Evolutionary conservation across 192 early-diverging fungal species (phyloP).

Genomic region (Gryganskiella cystojenkinii): DNA sequence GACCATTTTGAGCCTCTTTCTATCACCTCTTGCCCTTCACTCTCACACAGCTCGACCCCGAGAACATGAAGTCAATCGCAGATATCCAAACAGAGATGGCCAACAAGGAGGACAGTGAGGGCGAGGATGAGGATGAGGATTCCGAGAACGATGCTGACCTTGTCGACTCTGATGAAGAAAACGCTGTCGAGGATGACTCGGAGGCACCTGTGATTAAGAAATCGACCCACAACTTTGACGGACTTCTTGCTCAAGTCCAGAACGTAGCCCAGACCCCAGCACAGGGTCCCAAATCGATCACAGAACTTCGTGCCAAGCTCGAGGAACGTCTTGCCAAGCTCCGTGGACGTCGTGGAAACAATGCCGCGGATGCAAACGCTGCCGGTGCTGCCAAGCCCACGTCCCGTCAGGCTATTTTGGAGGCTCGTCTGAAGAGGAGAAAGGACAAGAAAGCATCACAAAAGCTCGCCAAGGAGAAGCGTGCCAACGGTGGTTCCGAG

Average conservation of each 20-base stretch:
- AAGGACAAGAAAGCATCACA: slow-evolving; percentile 69
- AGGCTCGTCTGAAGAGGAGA: slow-evolving; percentile 79
- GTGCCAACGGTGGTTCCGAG: slow-evolving; percentile 58
- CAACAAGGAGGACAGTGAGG: slow-evolving; percentile 51
- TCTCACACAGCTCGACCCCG: slow-evolving; percentile 77
- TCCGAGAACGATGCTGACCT: slow-evolving; percentile 38
- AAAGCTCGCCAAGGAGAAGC: slow-evolving; percentile 70
- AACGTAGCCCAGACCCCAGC: slow-evolving; percentile 45
- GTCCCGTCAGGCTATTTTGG: slow-evolving; percentile 79
- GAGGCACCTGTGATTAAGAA: slow-evolving; percentile 40
- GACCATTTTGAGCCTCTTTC: slow-evolving; percentile 6
- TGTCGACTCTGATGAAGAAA: slow-evolving; percentile 42
- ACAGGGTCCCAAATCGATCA: slow-evolving; percentile 38
- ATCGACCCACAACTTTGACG: slow-evolving; percentile 41
- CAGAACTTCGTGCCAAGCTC: slow-evolving; percentile 29
- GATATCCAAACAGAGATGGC: slow-evolving; percentile 69
- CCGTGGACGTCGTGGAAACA: slow-evolving; percentile 28
- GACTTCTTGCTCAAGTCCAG: slow-evolving; percentile 41
- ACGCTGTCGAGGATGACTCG: slow-evolving; percentile 44
- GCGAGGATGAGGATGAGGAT: slow-evolving; percentile 40
- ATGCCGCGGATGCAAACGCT: slow-evolving; percentile 20
- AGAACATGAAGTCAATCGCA: slow-evolving; percentile 75
- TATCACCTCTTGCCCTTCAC: neutral
- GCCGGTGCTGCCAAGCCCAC: slow-evolving; percentile 60
- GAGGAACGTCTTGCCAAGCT: slow-evolving; percentile 51